Evolutionary conservation across 495 filamentous ascomycete species (phyloP).

Genomic region (Chlorociboria aeruginascens): DNA sequence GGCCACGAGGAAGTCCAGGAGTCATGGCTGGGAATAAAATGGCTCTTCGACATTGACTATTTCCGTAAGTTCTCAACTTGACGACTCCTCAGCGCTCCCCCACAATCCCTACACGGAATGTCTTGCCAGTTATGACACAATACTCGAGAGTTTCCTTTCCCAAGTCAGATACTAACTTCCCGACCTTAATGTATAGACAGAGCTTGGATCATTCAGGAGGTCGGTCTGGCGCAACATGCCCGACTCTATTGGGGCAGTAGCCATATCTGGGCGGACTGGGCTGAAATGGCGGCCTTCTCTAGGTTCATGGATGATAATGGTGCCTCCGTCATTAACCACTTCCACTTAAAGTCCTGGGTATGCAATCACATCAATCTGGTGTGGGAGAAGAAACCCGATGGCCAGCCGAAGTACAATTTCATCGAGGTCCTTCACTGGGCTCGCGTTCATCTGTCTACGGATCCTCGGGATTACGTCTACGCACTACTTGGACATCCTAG

Average conservation of each 20-base stretch:
- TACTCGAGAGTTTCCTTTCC: too few relatives aligned
- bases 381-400: not conserved
- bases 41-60: conserved; percentile 6
- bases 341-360: conserved; percentile 6
- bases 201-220: conserved; percentile 9
- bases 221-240: conserved; percentile 2
- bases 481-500: conserved; percentile 3
- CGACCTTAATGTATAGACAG: not conserved
- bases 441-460: conserved; percentile 4
- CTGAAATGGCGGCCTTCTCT: conserved; percentile 1
- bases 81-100: too few relatives aligned
- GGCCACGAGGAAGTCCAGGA: not conserved
- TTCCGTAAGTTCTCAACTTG: not conserved
- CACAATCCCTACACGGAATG: too few relatives aligned
- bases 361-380: conserved; percentile 9
- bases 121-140: too few relatives aligned
- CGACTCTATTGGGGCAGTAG: conserved; percentile 2
- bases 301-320: conserved; percentile 8
- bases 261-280: conserved; percentile 1
- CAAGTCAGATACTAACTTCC: too few relatives aligned
- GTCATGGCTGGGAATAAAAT: conserved; percentile 6
- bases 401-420: conserved; percentile 3
- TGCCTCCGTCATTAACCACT: conserved; percentile 2
- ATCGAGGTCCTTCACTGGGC: conserved; percentile 10
- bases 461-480: conserved; percentile 8